Evolutionary conservation across 2,329 filamentous ascomycete species (phyloP), one percentile per base, ranked within the genome.

Genomic region (Curvularia eragrostidis): DNA sequence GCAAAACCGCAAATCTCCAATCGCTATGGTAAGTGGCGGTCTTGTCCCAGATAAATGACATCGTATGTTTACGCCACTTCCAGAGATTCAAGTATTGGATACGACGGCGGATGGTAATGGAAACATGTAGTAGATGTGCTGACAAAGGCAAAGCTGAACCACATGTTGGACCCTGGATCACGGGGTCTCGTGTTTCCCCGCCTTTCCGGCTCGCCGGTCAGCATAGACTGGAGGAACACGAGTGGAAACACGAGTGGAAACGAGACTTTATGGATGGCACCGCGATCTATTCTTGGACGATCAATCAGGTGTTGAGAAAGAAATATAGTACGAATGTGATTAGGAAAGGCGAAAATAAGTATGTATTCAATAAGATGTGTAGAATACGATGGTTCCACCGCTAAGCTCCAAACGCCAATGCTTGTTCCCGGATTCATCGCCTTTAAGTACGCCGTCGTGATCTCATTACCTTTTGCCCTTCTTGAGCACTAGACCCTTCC

Each of bases 401-500:
- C 41, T 9, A 10, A 48, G 28, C 12, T 47, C 44, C 10, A 10
- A 54, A 58, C 55, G 32, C 51, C 51, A 23, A 41, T 36, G 30
- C 30, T 18, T n/a, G 13, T 6, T 13, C 12, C n/a, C 15, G 3
- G 19, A 30, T 19, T 48, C n/a, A 15, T 13, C n/a, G 10, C 32
- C 4, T 18, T 23, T n/a, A 36, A 13, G 4, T 28, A 5, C 5
- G 9, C 3, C n/a, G 3, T 41, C 32, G 24, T 36, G 24, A 15
- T 19, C 18, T 28, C 15, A 39, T 65, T 48, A 75, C 28, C 73
- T 61, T 59, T 75, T 75, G 2, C 73, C 72, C 58, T 75, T 75
- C 65, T 75, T 75, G 54, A 74, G 58, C 18, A 75, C 72, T 32
- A 75, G 58, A 0, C 73, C 71, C 53, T 75, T 75, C 73, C 73